phyloP scores from a whole-genome alignment of 208 protist species.

The Endotrypanum monterogeii region DNA sequence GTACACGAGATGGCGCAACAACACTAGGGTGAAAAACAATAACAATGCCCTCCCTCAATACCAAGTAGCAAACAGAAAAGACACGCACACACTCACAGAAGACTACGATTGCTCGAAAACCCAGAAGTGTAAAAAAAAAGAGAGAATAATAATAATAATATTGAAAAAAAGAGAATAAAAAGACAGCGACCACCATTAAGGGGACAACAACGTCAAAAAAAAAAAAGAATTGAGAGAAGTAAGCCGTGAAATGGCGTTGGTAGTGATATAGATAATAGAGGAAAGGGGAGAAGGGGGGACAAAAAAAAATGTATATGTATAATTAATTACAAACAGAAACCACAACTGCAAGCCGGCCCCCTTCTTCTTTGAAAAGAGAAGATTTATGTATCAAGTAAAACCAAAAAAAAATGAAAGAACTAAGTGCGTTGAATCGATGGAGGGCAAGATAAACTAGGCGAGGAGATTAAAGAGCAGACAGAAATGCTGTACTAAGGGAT shows the following conservation, averaged over 20 bases:
- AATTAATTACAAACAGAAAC: not conserved
- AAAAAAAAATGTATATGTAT: not conserved
- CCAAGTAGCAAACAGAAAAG: not conserved
- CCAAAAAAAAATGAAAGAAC: slow-evolving; percentile 11
- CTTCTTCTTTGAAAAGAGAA: no score
- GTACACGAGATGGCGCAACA: no score
- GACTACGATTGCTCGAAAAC: not conserved
- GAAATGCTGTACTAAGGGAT: no score
- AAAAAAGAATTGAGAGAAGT: no score
- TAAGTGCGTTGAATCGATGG: no score
- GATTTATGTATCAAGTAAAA: not conserved
- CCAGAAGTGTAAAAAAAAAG: not conserved
- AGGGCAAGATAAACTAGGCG: no score
- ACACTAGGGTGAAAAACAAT: not conserved
- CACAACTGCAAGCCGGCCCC: no score
- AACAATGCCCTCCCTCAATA: no score
- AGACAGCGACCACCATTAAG: not conserved
- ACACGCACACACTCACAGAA: not conserved
- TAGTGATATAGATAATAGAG: not conserved
- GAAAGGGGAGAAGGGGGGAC: no score
- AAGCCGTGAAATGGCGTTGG: no score
- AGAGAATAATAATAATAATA: slow-evolving; percentile 1
- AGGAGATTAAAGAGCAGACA: no score
- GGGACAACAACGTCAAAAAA: not conserved
- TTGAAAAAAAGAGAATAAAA: not conserved